Percentiles rank a stretch among this genome's conserved stretches.
phyloP scores from a whole-genome alignment of 495 filamentous ascomycete species.

The Apiosordaria backusii region DNA sequence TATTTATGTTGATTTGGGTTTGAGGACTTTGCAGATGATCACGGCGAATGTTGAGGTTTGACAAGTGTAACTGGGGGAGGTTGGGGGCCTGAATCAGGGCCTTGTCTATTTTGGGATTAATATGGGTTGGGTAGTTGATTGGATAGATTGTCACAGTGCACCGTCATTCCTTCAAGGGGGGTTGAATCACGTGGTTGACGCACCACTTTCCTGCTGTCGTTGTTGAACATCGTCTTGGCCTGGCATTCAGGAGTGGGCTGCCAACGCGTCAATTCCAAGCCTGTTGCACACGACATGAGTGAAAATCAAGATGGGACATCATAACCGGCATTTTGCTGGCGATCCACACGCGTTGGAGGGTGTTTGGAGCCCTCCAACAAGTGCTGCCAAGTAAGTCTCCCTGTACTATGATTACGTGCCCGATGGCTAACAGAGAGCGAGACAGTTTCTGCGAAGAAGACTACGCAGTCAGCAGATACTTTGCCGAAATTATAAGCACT shows the following conservation, averaged over 20 bases:
- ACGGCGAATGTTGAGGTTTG: conserved; percentile 3
- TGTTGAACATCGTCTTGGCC: no score
- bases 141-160: neutral
- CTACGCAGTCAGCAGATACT: conserved; percentile 51
- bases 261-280: neutral
- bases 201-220: no score
- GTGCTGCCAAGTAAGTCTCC: conserved; percentile 30
- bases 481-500: conserved; percentile 57
- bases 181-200: neutral
- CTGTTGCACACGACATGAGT: neutral
- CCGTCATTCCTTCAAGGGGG: neutral
- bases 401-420: neutral
- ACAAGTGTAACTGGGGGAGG: neutral
- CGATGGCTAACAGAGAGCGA: neutral
- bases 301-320: conserved; percentile 23
- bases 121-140: neutral
- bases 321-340: conserved; percentile 24
- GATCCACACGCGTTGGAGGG: conserved; percentile 22
- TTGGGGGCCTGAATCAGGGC: neutral
- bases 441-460: conserved; percentile 42
- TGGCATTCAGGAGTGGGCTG: no score
- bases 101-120: neutral
- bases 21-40: conserved; percentile 9
- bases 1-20: neutral
- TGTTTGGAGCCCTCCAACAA: conserved; percentile 32